Evolutionary conservation across 1,284 basidiomycete genomes (phyloP).

Genomic region (Ganoderma multipileum): DNA sequence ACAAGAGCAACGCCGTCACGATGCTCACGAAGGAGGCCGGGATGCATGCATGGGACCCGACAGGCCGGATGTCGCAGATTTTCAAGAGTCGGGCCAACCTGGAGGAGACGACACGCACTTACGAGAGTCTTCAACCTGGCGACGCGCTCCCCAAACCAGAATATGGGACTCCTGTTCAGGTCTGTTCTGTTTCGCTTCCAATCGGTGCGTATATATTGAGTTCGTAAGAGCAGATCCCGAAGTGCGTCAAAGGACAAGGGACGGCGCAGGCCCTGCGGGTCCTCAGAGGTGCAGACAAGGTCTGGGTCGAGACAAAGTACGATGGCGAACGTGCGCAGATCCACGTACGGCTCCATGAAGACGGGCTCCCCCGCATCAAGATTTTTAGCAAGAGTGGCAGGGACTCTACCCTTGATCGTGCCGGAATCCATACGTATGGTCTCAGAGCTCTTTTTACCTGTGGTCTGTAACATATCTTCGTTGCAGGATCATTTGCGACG

Average conservation of each 20-base stretch:
- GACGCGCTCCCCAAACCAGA: conserved; percentile 34
- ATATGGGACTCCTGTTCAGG: conserved; percentile 63
- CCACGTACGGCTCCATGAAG: conserved; percentile 64
- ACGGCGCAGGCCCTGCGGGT: conserved; percentile 61
- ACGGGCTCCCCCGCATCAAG: conserved; percentile 55
- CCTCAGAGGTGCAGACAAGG: conserved; percentile 49
- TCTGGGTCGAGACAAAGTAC: conserved; percentile 91
- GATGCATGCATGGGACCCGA: conserved; percentile 76
- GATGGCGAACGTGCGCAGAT: conserved; percentile 92
- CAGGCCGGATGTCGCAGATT: conserved; percentile 57
- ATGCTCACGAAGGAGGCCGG: conserved; percentile 67
- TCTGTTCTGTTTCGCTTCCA: conserved; percentile 33
- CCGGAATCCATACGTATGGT: conserved; percentile 69
- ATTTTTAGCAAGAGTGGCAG: conserved; percentile 89
- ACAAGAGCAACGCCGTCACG: conserved; percentile 61
- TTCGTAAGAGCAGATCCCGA: conserved; percentile 69
- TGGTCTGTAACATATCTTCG: background rate
- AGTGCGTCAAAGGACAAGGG: conserved; percentile 74
- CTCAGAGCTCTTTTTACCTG: background rate
- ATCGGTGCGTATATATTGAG: background rate
- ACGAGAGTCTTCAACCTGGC: conserved; percentile 44
- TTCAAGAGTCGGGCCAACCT: conserved; percentile 64
- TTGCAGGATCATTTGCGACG: conserved; percentile 63
- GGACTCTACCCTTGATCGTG: conserved; percentile 78
- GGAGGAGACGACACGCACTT: conserved; percentile 55